Evolutionary conservation across 768 basidiomycete genomes (phyloP).

Genomic region (Sporobolomyces roseus): DNA sequence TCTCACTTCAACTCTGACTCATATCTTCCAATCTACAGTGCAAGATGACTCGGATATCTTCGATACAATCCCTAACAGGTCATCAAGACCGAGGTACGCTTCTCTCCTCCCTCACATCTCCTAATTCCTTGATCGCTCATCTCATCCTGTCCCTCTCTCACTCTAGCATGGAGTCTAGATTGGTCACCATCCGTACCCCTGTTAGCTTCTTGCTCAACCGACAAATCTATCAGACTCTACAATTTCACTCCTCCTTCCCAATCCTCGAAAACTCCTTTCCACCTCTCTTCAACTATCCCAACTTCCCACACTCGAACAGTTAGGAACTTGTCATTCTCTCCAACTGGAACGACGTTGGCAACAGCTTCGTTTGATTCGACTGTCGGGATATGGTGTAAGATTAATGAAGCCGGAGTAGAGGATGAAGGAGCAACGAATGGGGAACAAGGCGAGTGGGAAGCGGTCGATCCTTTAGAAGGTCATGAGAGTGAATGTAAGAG

Average conservation of each 20-base stretch:
- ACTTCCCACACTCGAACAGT: constrained; percentile 88
- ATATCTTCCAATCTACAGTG: not conserved
- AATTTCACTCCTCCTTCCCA: constrained; percentile 54
- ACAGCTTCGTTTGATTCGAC: constrained; percentile 92
- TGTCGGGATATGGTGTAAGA: constrained; percentile 81
- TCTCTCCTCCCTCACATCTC: not conserved
- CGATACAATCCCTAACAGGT: constrained; percentile 17
- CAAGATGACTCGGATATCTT: constrained; percentile 4
- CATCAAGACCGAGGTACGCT: constrained; percentile 36
- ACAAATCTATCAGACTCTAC: constrained; percentile 85
- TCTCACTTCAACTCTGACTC: too few relatives aligned
- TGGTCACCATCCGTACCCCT: constrained; percentile 81
- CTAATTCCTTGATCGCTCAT: not conserved
- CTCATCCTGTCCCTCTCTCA: not conserved
- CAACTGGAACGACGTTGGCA: constrained; percentile 77
- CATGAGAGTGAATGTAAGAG: constrained; percentile 95
- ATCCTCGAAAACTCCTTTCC: constrained; percentile 46
- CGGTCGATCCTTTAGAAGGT: constrained; percentile 73
- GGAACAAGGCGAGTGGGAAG: constrained; percentile 62
- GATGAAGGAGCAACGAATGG: constrained; percentile 76
- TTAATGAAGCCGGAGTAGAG: constrained; percentile 45
- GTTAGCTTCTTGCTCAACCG: constrained; percentile 88
- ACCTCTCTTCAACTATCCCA: constrained; percentile 58
- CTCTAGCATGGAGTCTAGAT: constrained; percentile 69
- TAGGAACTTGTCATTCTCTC: constrained; percentile 79